Base-by-base conservation (phyloP, 2,329 filamentous ascomycete species). In the Teratosphaeria zuluensis region DNA sequence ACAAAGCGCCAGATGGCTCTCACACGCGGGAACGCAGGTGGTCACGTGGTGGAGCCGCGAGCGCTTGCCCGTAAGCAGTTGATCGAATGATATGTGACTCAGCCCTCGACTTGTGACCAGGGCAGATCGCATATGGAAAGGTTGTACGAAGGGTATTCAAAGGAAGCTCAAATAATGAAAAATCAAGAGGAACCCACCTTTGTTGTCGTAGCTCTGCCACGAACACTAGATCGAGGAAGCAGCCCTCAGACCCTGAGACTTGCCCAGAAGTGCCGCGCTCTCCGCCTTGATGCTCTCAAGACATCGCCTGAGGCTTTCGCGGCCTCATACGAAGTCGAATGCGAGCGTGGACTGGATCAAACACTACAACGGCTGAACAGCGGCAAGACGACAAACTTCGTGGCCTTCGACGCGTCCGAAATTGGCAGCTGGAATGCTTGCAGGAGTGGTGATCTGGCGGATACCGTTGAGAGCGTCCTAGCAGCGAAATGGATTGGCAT, bases 251-350 rank as follows among this genome's bases (percentile, higher is more conserved):
- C 56, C 30, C n/a, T 58, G 19, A 57, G 31, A 58, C 53, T 66
- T 16, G 66, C 66, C 19, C 32, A 58, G 6, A 66, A 62, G 55
- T 63, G 55, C 42, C 65, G 64, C 38, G 57, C 60, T 4, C 65
- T 71, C 42, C 65, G 70, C 8, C 62, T 72, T 11, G 48, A 63
- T 30, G 64, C 68, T 7, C 58, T 72, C 38, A 58, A 63, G 55
- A 62, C 54, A 33, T 61, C 63, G 38, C 70, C 69, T n/a, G 65
- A 68, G 51, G 67, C 64, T 8, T 72, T 70, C 56, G 67, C 65
- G 8, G 68, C 68, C 9, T 67, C 64, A 4, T 70, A 69, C 57
- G 67, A 68, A 33, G 54, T 57, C 21, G 68, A 71, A 52, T 56
- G 55, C n/a, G 42, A 62, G 31, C 61, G 62, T 42, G 60, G 56